Evolutionary conservation across 148 eudicot genomes (phyloP).

Genomic region (Tetragonia tetragonoides): DNA sequence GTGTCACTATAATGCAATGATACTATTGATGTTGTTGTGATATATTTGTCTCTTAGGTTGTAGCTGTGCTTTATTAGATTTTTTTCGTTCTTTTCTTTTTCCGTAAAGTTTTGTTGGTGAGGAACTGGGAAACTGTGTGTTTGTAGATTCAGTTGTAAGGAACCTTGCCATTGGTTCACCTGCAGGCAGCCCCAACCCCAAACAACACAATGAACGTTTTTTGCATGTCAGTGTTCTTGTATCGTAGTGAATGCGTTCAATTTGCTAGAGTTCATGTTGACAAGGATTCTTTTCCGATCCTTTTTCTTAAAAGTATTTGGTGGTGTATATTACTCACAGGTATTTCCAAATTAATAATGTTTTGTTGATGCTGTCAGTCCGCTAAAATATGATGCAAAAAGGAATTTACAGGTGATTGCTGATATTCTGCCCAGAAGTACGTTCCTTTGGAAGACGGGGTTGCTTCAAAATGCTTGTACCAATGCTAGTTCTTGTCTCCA

Average conservation of each 20-base stretch:
- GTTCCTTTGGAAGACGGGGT: slow-evolving; percentile 68
- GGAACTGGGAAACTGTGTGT: not conserved
- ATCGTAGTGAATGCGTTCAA: not conserved
- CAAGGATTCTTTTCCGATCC: not conserved
- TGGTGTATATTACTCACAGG: no score
- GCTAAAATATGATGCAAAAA: slow-evolving; percentile 13
- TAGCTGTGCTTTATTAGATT: no score
- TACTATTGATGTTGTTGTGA: not conserved
- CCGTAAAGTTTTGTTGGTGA: no score
- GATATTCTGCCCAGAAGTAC: slow-evolving; percentile 47
- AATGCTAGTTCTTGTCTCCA: slow-evolving; percentile 69
- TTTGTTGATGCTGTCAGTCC: not conserved
- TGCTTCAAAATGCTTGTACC: slow-evolving; percentile 58
- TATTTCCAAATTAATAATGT: no score
- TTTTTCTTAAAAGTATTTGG: no score
- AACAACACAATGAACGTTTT: not conserved
- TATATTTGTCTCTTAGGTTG: no score
- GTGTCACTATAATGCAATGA: not conserved
- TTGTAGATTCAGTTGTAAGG: not conserved
- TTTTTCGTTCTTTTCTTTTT: no score
- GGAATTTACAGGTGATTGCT: slow-evolving; percentile 51
- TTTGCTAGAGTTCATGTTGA: not conserved
- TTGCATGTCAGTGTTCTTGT: not conserved
- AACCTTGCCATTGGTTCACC: not conserved
- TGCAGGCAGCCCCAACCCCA: not conserved